These are phyloP conservation scores for Guillardia theta DNA, from an alignment of 78 protist genomes.

Conservation along the genomic window DNA sequence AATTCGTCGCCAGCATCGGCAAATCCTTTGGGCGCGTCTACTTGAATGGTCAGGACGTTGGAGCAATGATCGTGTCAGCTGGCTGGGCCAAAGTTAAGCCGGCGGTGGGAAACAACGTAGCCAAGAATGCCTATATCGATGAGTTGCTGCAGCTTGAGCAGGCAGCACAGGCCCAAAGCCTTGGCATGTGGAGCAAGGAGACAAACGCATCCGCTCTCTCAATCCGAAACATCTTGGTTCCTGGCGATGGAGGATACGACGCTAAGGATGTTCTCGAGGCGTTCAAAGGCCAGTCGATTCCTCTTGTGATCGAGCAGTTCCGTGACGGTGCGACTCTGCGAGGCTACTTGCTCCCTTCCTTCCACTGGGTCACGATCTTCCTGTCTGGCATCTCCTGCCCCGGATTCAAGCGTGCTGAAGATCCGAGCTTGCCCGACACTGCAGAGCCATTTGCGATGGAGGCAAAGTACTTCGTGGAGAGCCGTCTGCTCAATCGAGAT, in stretches of 20 bases:
- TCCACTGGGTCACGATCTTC: conserved; percentile 3
- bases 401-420: conserved; percentile 22
- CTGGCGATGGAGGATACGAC: not conserved
- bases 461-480: conserved; percentile 19
- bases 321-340: conserved; percentile 26
- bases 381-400: conserved; percentile 34
- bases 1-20: not conserved
- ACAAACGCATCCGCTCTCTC: not conserved
- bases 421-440: not conserved
- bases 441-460: not conserved
- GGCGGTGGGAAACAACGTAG: not conserved
- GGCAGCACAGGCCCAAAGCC: not conserved
- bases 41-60: not conserved
- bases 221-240: not conserved
- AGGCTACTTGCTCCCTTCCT: conserved; percentile 1
- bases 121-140: not conserved
- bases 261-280: conserved; percentile 13
- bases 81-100: conserved; percentile 36
- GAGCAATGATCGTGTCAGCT: not conserved
- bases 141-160: not conserved
- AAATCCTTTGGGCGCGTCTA: not conserved
- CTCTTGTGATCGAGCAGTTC: not conserved
- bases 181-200: not conserved
- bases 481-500: conserved; percentile 16
- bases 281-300: not conserved